phyloP scores from a whole-genome alignment of 352 stramenopile species.

The Globisporangium parvum region DNA sequence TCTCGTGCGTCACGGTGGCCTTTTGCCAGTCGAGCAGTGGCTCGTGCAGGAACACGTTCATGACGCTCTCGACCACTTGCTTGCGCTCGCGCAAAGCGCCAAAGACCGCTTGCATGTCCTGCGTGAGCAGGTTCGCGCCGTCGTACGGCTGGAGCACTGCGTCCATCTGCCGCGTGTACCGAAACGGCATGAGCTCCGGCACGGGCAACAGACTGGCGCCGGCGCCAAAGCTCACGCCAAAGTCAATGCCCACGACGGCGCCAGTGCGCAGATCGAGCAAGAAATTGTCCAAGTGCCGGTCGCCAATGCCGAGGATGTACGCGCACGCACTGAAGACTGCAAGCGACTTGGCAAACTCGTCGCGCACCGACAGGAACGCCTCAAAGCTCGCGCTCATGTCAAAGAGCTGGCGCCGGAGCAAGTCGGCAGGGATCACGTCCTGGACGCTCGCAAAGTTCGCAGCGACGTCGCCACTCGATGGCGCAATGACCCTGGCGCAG shows the following conservation, averaged over 20 bases:
- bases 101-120: constrained; percentile 84
- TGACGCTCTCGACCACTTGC: constrained; percentile 81
- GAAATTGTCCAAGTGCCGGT: constrained; percentile 91
- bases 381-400: constrained; percentile 66
- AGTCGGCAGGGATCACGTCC: constrained; percentile 59
- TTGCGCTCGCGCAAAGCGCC: constrained; percentile 76
- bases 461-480: constrained; percentile 39
- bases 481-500: constrained; percentile 60
- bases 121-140: constrained; percentile 49
- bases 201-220: constrained; percentile 78
- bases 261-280: constrained; percentile 73
- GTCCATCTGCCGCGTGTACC: constrained; percentile 79
- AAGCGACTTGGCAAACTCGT: constrained; percentile 79
- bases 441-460: constrained; percentile 53
- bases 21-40: constrained; percentile 89
- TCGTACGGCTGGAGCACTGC: constrained; percentile 70
- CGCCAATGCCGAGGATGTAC: constrained; percentile 89
- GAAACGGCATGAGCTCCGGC: constrained; percentile 88
- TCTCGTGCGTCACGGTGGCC: constrained; percentile 54
- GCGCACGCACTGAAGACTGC: constrained; percentile 82
- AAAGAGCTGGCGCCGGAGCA: constrained; percentile 75
- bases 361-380: constrained; percentile 76
- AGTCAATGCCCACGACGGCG: constrained; percentile 87
- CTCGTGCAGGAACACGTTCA: constrained; percentile 91
- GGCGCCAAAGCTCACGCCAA: constrained; percentile 89